A percentile compares a stretch with the other conserved stretches of the same genome.
Conservation (phyloP, 78 protist genomes). For the slime mould (Dictyostelium discoideum) region DNA sequence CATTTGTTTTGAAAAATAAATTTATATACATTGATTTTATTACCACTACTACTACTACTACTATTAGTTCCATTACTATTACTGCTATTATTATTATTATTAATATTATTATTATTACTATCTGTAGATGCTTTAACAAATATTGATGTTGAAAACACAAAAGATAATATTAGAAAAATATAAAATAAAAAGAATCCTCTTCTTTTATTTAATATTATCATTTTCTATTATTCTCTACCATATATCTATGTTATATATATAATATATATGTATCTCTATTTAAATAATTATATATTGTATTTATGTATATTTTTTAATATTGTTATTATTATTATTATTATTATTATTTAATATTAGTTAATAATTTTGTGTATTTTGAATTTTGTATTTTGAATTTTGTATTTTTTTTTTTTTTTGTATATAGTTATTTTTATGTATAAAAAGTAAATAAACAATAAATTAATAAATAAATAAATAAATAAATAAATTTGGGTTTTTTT, state of each 20-base stretch:
- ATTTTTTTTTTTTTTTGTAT: neutral
- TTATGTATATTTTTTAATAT: too few relatives aligned
- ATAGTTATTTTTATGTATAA: neutral
- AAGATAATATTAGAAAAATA: neutral
- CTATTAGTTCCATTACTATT: neutral
- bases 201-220: neutral
- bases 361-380: neutral
- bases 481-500: neutral
- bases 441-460: neutral
- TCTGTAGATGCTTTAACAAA: neutral
- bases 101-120: neutral
- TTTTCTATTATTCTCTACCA: neutral
- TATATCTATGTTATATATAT: too few relatives aligned
- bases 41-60: neutral
- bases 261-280: neutral
- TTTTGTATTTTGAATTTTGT: neutral
- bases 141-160: neutral
- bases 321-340: neutral
- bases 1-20: neutral
- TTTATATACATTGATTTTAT: neutral
- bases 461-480: neutral
- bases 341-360: neutral
- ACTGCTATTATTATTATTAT: neutral
- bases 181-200: slow-evolving; percentile 8
- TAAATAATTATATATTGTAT: too few relatives aligned